Evolutionary conservation across 768 basidiomycete genomes (phyloP), one percentile per base, ranked within the genome.

Genomic region (Lentinula guzmanii): DNA sequence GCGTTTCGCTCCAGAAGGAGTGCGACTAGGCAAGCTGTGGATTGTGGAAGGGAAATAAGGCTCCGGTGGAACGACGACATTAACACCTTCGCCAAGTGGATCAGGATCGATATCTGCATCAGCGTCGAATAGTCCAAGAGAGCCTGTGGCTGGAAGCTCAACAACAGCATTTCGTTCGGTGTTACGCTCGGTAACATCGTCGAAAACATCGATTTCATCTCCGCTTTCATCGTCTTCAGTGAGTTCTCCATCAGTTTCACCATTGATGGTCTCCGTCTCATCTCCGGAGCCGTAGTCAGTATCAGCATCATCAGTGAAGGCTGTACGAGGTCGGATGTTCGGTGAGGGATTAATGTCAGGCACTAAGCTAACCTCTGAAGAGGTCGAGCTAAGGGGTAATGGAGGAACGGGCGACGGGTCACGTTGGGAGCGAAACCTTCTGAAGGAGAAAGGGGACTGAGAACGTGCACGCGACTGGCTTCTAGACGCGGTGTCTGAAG

Each of bases 81-180:
- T 95, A 18, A 93, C 90, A 60, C 93, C 95, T 73, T 97, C 95
- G 11, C 95, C 95, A 9, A 95, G 79, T 0, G 91, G 91, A 72
- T 95, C 94, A 0, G 87, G 83, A 59, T 87, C 86, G 3, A 72
- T 75, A 52, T 89, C 87, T 16, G 74, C 77, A 58, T 89, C 89
- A 10, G 45, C 37, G 31, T 51, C 46, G 43, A 10, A 52, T 16
- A 50, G 39, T 7, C 80, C 82, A 1, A 76, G 72, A 0, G 77
- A 70, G 24, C 79, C 75, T 35, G 65, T 61, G 18, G 61, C 43
- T 74, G 56, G 33, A 8, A 63, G 76, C 0, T 70, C 69, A 48
- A 80, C 74, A 42, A 87, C 77, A 0, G 90, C 83, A 68, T 95
- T 95, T 65, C 80, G 86, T 71, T 93, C 90, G 1, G 95, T 96